phyloP scores from a whole-genome alignment of 495 filamentous ascomycete genomes.

The Collariella sp. region DNA sequence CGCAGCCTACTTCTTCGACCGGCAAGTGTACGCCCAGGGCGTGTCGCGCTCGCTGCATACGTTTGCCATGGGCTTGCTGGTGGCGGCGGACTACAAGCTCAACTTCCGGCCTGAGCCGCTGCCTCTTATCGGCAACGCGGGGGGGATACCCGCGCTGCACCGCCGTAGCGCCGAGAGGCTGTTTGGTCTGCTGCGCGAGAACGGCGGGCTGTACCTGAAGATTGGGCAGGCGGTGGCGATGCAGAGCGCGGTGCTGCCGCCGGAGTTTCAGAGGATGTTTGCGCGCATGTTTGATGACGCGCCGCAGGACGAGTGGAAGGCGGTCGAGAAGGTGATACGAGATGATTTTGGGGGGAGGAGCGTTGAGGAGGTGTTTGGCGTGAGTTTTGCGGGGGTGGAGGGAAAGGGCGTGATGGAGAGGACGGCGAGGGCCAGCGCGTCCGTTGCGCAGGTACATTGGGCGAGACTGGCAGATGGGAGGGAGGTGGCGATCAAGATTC shows the following conservation, averaged over 20 bases:
- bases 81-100: constrained; percentile 89
- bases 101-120: constrained; percentile 77
- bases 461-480: constrained; percentile 72
- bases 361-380: constrained; percentile 80
- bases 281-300: constrained; percentile 96
- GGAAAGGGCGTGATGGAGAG: constrained; percentile 77
- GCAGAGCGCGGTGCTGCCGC: constrained; percentile 88
- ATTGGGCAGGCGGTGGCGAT: constrained; percentile 98
- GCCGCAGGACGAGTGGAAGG: constrained; percentile 83
- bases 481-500: constrained; percentile 91
- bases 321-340: constrained; percentile 75
- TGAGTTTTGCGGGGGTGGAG: constrained; percentile 61
- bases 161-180: constrained; percentile 72
- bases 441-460: constrained; percentile 96
- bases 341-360: constrained; percentile 79
- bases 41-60: constrained; percentile 74
- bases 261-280: constrained; percentile 94
- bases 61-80: constrained; percentile 67
- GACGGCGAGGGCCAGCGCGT: constrained; percentile 76
- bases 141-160: constrained; percentile 65
- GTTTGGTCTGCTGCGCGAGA: constrained; percentile 66
- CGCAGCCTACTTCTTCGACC: constrained; percentile 57
- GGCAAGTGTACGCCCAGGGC: constrained; percentile 63
- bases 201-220: constrained; percentile 94
- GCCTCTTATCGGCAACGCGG: constrained; percentile 41